Conservation (phyloP, 305 asterid genomes). For the Petunia hybrid region DNA sequence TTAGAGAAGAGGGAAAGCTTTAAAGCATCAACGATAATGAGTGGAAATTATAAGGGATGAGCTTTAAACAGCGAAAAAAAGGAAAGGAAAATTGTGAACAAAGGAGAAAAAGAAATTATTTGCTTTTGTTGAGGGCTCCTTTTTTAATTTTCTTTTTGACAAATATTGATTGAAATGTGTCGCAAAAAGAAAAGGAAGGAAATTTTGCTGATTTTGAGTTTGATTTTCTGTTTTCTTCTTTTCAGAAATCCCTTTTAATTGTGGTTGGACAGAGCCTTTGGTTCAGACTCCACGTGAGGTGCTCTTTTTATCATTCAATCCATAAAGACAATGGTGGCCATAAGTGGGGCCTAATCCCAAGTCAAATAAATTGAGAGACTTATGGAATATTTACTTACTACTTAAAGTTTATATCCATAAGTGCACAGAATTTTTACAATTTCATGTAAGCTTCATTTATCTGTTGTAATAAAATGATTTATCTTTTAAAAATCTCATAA, state of each 20-base stretch:
- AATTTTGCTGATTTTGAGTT: conserved; percentile 39
- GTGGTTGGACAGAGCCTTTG: conserved; percentile 82
- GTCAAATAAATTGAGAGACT: conserved; percentile 59
- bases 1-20: conserved; percentile 68
- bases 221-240: not conserved
- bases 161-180: conserved; percentile 56
- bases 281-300: conserved; percentile 99
- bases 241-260: conserved; percentile 46
- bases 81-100: conserved; percentile 33
- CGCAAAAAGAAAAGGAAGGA: conserved; percentile 32
- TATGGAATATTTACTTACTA: no score
- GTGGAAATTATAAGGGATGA: conserved; percentile 86
- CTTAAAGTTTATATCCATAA: conserved; percentile 30
- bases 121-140: conserved; percentile 56
- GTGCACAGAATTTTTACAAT: conserved; percentile 17
- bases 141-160: conserved; percentile 56
- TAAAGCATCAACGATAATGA: conserved; percentile 94
- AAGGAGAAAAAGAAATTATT: conserved; percentile 52
- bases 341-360: conserved; percentile 65
- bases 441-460: conserved; percentile 40
- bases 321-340: conserved; percentile 88
- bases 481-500: no score
- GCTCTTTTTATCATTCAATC: conserved; percentile 92
- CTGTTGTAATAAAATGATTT: no score
- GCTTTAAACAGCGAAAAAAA: conserved; percentile 64